phyloP scores from a whole-genome alignment of 257 asterid genomes.

The Nicotiana obtusifolia region DNA sequence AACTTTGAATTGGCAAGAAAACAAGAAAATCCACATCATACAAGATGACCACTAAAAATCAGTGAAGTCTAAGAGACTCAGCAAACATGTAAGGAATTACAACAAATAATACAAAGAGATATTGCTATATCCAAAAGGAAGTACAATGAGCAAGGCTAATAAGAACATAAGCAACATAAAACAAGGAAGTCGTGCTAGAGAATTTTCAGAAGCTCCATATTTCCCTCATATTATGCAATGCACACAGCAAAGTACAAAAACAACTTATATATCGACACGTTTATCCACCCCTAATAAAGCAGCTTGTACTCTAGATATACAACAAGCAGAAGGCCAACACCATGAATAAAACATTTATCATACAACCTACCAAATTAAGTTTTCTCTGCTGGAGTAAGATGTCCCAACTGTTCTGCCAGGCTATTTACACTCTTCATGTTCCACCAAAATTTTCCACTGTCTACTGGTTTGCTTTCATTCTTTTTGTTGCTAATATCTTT shows the following conservation, averaged over 20 bases:
- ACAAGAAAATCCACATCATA: not conserved
- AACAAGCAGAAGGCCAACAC: conserved; percentile 12
- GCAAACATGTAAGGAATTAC: not conserved
- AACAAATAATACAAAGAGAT: not conserved
- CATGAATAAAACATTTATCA: not conserved
- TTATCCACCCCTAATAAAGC: conserved; percentile 27
- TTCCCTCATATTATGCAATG: not conserved
- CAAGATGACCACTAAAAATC: not conserved
- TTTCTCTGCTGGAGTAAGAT: conserved; percentile 78
- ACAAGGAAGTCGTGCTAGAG: not conserved
- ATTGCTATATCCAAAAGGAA: not conserved
- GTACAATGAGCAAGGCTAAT: not conserved
- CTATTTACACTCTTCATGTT: conserved; percentile 54
- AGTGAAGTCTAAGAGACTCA: not conserved
- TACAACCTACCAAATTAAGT: conserved; percentile 34
- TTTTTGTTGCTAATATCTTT: conserved; percentile 37
- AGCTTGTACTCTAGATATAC: conserved; percentile 26
- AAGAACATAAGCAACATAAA: not conserved
- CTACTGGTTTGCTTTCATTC: conserved; percentile 41
- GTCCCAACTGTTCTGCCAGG: conserved; percentile 67
- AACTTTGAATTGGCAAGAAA: not conserved
- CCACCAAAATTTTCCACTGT: conserved; percentile 58
- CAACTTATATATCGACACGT: conserved; percentile 1
- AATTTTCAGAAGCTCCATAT: not conserved
- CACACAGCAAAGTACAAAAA: not conserved